Evolutionary conservation across 2,329 filamentous ascomycete genomes (phyloP), one percentile per base, ranked within the genome.

Genomic region (Phyllosticta citriasiana): DNA sequence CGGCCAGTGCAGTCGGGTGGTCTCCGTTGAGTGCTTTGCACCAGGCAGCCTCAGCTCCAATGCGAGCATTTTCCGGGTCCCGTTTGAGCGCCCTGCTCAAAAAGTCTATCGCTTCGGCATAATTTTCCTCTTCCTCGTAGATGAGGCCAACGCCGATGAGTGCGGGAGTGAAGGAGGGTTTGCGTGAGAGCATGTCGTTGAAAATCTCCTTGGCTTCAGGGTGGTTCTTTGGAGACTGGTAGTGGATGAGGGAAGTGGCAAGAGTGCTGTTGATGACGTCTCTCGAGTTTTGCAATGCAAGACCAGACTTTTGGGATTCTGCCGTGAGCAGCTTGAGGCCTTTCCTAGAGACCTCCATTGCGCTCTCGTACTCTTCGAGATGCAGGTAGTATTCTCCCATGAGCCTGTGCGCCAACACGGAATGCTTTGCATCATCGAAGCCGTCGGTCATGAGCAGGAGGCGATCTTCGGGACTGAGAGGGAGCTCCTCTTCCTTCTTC

Each of bases 41-140:
- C 94, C 94, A 99, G 1, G 91, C 93, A 19, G 91, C 85, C 74
- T 99, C 95, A 16, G 88, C 88, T 60, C 85, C 87, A 53, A 99
- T 87, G 30, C 86, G 87, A 22, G 91, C 78, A 66, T 97, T 96
- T 10, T 79, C 78, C 2, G 81, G 77, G 69, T 96, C 90, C 25
- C 88, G 84, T 65, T 85, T 72, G 26, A 95, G 73, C 1, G 94
- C 94, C 64, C 89, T 84, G 50, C 82, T 82, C 12, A 99, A 77
- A 68, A 96, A 97, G 27, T 88, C 83, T 50, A 92, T 85, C 0
- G 95, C 94, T 68, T 90, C 82, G 55, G 83, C 80, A 68, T 89
- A 97, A 64, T 97, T 88, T 68, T 96, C 88, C 65, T 96, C 91
- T 67, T 97, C 94, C 73, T 97, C 91, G 55, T 92, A 87, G 51